phyloP scores from a whole-genome alignment of 2,329 filamentous ascomycete genomes.

The Drechslera avenae region DNA sequence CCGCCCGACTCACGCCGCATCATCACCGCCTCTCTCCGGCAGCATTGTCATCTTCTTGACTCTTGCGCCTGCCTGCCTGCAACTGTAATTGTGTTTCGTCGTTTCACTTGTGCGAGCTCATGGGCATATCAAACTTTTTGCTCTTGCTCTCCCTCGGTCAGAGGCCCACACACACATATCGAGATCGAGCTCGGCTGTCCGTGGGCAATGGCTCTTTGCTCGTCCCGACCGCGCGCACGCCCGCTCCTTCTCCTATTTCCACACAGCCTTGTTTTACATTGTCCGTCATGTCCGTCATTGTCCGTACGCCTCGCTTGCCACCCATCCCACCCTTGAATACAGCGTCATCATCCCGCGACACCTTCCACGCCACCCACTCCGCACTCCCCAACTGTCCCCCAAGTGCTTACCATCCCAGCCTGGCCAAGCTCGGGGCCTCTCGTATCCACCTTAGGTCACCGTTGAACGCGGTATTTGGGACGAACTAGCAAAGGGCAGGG shows the following conservation, averaged over 20 bases:
- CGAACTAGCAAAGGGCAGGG: not conserved
- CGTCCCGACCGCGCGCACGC: not conserved
- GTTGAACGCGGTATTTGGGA: not conserved
- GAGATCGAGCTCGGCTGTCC: constrained; percentile 7
- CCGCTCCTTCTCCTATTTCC: not conserved
- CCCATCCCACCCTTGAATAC: too few species aligned
- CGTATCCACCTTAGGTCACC: constrained; percentile 7
- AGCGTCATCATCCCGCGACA: too few species aligned
- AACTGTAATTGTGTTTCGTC: constrained; percentile 1
- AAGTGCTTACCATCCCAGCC: not conserved
- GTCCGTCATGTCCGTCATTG: not conserved
- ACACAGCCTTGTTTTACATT: not conserved
- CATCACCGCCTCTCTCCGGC: constrained; percentile 3
- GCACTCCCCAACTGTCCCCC: not conserved
- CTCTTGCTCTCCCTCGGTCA: too few species aligned
- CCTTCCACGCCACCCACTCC: not conserved
- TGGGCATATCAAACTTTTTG: too few species aligned
- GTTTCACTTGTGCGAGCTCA: too few species aligned
- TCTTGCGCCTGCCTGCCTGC: too few species aligned
- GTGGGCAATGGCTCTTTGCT: constrained; percentile 1
- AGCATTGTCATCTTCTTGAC: too few species aligned
- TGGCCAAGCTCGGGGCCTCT: not conserved
- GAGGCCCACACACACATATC: constrained; percentile 1
- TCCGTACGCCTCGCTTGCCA: not conserved
- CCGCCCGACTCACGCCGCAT: constrained; percentile 8